Evolutionary conservation across 1,284 basidiomycete genomes (phyloP).

Genomic region (Ustilago loliicola): DNA sequence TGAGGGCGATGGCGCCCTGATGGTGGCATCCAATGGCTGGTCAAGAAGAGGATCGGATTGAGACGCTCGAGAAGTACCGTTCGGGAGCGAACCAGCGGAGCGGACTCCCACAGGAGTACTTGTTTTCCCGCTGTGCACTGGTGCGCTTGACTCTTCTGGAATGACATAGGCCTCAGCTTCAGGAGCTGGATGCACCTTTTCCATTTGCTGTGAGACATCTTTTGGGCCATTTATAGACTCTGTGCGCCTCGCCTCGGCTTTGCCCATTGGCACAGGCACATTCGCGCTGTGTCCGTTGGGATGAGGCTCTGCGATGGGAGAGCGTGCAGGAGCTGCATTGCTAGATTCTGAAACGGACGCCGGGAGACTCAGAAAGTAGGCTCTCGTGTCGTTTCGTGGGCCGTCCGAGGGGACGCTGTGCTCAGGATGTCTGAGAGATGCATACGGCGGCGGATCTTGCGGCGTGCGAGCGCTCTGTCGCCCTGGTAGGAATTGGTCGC

Average conservation of each 20-base stretch:
- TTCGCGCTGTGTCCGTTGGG: neutral
- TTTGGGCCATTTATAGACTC: neutral
- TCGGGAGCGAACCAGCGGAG: neutral
- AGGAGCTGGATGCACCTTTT: neutral
- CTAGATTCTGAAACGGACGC: slow-evolving; percentile 9
- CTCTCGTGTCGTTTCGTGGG: neutral
- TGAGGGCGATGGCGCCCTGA: neutral
- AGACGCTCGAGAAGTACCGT: neutral
- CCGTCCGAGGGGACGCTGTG: neutral
- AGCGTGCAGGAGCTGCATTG: neutral
- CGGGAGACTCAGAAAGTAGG: slow-evolving; percentile 33
- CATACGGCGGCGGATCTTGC: neutral
- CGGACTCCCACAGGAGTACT: neutral
- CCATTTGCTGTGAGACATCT: neutral
- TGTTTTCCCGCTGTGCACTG: neutral
- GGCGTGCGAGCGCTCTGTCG: neutral
- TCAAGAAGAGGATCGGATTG: neutral
- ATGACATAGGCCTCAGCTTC: slow-evolving; percentile 32
- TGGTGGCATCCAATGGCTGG: neutral
- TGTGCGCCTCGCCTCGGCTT: neutral
- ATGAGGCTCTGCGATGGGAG: neutral
- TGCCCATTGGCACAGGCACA: neutral
- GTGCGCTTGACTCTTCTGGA: slow-evolving; percentile 19
- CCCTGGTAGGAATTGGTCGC: slow-evolving; percentile 25
- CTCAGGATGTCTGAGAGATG: neutral